Evolutionary conservation across 2,329 filamentous ascomycete genomes (phyloP).

Genomic region (Bipolaris victoriae): DNA sequence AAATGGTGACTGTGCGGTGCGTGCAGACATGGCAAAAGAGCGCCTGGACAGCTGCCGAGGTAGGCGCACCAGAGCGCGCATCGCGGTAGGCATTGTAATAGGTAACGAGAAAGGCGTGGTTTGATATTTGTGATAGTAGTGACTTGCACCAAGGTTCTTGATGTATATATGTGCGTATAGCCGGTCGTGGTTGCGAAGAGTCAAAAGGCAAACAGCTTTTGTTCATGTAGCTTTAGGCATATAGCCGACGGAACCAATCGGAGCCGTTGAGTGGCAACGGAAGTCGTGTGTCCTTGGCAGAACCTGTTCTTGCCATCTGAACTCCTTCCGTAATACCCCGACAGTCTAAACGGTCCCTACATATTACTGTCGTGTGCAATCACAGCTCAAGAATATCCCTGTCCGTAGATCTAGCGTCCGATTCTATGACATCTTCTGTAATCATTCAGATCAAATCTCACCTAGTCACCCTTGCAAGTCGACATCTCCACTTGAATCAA

Average conservation of each 20-base stretch:
- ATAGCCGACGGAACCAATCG: slow-evolving; percentile 30
- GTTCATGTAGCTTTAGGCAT: slow-evolving; percentile 12
- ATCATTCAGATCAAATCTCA: no score
- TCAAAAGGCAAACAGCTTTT: slow-evolving; percentile 6
- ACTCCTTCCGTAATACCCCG: background rate
- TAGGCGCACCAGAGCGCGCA: slow-evolving; percentile 28
- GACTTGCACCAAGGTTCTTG: background rate
- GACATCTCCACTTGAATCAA: no score
- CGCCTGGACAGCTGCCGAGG: slow-evolving; percentile 37
- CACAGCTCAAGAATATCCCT: no score
- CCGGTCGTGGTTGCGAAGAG: slow-evolving; percentile 6
- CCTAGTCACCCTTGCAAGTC: no score
- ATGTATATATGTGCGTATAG: background rate
- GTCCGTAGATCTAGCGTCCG: no score
- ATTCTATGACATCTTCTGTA: no score
- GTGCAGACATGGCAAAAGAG: slow-evolving; percentile 24
- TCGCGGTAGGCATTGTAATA: slow-evolving; percentile 13
- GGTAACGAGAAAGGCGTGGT: background rate
- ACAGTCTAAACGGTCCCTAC: background rate
- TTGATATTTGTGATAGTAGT: background rate
- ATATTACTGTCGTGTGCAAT: no score
- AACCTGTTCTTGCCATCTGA: background rate
- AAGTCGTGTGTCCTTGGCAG: slow-evolving; percentile 7
- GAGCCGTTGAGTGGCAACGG: slow-evolving; percentile 28
- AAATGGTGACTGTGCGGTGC: slow-evolving; percentile 30